phyloP scores from a whole-genome alignment of 2,329 filamentous ascomycete genomes.

The Colletotrichum tamarilloi region DNA sequence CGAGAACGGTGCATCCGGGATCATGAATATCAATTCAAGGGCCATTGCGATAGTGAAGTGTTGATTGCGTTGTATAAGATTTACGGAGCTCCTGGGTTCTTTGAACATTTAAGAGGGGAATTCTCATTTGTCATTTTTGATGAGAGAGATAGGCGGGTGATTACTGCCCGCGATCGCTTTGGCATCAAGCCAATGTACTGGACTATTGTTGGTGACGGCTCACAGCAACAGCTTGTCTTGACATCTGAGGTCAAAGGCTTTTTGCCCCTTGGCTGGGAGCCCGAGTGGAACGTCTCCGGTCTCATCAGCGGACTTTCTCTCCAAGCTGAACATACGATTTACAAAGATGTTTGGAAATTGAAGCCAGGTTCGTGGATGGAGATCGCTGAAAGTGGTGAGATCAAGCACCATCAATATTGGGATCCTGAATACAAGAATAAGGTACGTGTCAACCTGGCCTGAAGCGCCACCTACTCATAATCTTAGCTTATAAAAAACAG shows the following conservation, averaged over 20 bases:
- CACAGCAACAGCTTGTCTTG: constrained; percentile 52
- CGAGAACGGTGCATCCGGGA: constrained; percentile 47
- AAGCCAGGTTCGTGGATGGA: constrained; percentile 57
- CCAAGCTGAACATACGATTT: constrained; percentile 58
- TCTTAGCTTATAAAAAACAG: constrained; percentile 27
- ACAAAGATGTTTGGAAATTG: constrained; percentile 58
- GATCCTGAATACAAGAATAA: constrained; percentile 64
- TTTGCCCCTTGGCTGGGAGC: constrained; percentile 59
- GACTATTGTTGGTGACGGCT: constrained; percentile 42
- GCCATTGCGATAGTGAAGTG: constrained; percentile 62
- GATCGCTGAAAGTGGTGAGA: constrained; percentile 45
- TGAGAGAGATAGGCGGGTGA: constrained; percentile 46
- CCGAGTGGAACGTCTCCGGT: constrained; percentile 63
- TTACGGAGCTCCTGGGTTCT: constrained; percentile 51
- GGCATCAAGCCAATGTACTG: constrained; percentile 70
- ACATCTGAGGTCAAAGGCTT: constrained; percentile 67
- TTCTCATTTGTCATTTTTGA: constrained; percentile 66
- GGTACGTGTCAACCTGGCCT: constrained; percentile 41
- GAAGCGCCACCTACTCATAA: no score
- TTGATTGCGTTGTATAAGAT: constrained; percentile 63
- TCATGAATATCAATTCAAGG: constrained; percentile 55
- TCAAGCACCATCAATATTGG: constrained; percentile 61
- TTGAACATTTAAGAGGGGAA: constrained; percentile 61
- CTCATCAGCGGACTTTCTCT: constrained; percentile 57
- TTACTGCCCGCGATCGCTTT: constrained; percentile 64